phyloP scores from a whole-genome alignment of 352 stramenopile genomes.

The Phytophthora niederhauseri region DNA sequence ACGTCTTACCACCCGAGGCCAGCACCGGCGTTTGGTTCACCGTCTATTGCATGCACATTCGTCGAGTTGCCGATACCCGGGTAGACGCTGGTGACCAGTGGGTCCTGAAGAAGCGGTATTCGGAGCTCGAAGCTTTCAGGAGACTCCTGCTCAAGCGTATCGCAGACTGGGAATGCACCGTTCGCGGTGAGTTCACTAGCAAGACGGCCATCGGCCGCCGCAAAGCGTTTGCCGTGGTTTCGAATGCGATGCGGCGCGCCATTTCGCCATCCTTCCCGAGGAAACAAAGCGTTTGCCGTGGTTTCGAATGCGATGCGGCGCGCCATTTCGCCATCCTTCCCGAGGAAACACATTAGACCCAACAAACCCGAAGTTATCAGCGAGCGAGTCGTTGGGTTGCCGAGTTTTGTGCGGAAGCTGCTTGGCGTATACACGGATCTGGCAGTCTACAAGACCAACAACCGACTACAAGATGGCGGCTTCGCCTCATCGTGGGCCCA shows the following conservation, averaged over 20 bases:
- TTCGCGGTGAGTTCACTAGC: constrained; percentile 33
- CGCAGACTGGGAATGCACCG: constrained; percentile 44
- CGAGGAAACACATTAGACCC: constrained; percentile 53
- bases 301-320: constrained; percentile 57
- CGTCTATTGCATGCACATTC: constrained; percentile 63
- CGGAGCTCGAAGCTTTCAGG: constrained; percentile 56
- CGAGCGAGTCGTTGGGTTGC: constrained; percentile 41
- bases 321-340: constrained; percentile 49
- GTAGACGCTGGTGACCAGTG: constrained; percentile 31
- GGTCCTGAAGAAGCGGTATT: constrained; percentile 65
- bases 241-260: constrained; percentile 51
- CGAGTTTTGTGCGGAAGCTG: constrained; percentile 56
- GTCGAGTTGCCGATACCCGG: constrained; percentile 16
- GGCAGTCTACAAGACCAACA: constrained; percentile 50
- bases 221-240: constrained; percentile 47
- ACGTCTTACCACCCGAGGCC: constrained; percentile 27
- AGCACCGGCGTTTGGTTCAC: constrained; percentile 39
- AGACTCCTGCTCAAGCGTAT: constrained; percentile 45
- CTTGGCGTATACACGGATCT: constrained; percentile 58
- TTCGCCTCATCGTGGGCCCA: constrained; percentile 28
- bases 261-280: constrained; percentile 52
- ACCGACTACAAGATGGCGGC: constrained; percentile 20
- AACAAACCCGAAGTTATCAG: constrained; percentile 46
- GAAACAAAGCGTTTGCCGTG: constrained; percentile 42
- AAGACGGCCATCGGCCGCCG: constrained; percentile 28